Base-by-base conservation (phyloP, 148 eudicot species). In the Pharnaceum exiguum region DNA sequence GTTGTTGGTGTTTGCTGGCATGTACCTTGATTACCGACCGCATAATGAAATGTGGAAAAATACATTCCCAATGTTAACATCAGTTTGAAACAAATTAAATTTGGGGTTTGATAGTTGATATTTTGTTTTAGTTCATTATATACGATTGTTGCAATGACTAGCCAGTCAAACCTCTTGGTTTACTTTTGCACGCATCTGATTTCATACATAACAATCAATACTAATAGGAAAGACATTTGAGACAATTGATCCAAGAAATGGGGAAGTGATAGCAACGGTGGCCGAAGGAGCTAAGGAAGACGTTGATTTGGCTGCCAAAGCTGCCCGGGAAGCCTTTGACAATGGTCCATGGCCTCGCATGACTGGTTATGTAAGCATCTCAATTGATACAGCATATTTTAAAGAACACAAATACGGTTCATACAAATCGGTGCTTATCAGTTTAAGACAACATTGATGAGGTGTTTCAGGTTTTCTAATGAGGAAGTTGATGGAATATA, bases 261-360 rank as follows among this genome's bases (percentile, higher is more conserved):
- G 62, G 19, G 86, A 90, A 62, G 79, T 76, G 36, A 82, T 82
- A 67, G 80, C 87, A 67, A 72, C 59, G 10, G 61, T 90, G 5
- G 81, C 91, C 0, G 89, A 90, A 75, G 97, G 97, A 26, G 82
- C 72, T 51, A 75, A 71, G 40, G 85, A 77, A 33, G 97, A 90
- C 40, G 62, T 90, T 27, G 84, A 86, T 37, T 64, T 86, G 39
- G 97, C 95, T 2, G 97, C 86, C 24, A 72, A 75, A 32, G 90
- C 87, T 21, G 97, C 97, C 11, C 90, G 97, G 33, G 66, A 76
- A 26, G 97, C 97, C 45, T 90, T 90, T 31, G 97, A 90, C 43
- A 67, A 82, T 66, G 97, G 97, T 3, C 85, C 91, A 0, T 90
- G 97, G 97, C 97, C 95, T 56, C 82, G 95, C n/a, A 57, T 90